Conservation (phyloP, 176 grass and related monocot genomes). For the Tillandsia fasciculata region DNA sequence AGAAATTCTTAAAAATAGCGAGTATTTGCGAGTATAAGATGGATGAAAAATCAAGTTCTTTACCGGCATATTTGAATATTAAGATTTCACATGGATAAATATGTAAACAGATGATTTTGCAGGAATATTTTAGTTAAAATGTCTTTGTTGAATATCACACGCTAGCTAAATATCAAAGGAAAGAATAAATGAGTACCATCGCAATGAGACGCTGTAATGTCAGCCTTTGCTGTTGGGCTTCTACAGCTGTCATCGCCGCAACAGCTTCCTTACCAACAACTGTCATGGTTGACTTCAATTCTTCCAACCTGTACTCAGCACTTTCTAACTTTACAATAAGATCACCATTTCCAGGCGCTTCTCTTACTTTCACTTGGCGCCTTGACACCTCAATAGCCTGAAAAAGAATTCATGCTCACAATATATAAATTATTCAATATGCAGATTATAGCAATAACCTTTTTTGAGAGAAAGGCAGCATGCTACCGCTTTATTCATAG, state of each 20-base stretch:
- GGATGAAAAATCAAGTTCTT: too few relatives aligned
- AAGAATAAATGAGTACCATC: constrained; percentile 39
- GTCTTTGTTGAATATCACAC: too few relatives aligned
- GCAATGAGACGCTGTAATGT: constrained; percentile 82
- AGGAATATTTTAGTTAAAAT: too few relatives aligned
- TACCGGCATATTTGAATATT: too few relatives aligned
- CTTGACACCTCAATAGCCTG: constrained; percentile 94
- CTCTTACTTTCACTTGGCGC: constrained; percentile 85
- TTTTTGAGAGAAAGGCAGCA: too few relatives aligned
- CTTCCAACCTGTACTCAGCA: constrained; percentile 67
- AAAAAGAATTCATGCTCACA: neutral
- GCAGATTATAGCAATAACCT: neutral
- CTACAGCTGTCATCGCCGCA: constrained; percentile 81
- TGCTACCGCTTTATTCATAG: too few relatives aligned
- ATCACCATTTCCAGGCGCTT: constrained; percentile 68
- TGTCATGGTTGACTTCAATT: constrained; percentile 91
- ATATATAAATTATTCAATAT: neutral
- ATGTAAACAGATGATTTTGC: too few relatives aligned
- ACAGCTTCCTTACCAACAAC: constrained; percentile 81
- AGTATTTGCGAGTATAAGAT: too few relatives aligned
- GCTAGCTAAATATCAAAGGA: neutral
- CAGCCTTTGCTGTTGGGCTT: constrained; percentile 87
- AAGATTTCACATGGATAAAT: too few relatives aligned
- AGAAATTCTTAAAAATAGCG: too few relatives aligned
- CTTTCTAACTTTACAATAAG: constrained; percentile 68